Evolutionary conservation across 2,329 filamentous ascomycete species (phyloP).

Genomic region (Hypoxylon sp.): DNA sequence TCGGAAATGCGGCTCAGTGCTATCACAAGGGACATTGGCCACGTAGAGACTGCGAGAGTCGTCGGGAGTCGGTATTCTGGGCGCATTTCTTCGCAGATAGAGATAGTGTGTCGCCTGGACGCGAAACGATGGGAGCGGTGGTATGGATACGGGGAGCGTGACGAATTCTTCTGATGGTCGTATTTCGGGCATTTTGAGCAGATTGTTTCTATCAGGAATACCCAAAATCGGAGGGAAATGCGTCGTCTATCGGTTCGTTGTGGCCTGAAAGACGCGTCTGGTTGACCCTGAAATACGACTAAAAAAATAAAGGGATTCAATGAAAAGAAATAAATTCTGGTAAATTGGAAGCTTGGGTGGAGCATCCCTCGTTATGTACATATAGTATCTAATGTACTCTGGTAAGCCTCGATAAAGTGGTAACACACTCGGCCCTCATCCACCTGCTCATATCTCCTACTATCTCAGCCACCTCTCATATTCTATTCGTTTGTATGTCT

Average conservation of each 20-base stretch:
- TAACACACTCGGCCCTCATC: too few relatives aligned
- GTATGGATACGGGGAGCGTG: constrained; percentile 73
- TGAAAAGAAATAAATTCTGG: neutral
- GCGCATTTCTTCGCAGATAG: constrained; percentile 84
- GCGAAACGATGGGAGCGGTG: constrained; percentile 68
- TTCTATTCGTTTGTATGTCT: too few relatives aligned
- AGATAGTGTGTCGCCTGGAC: constrained; percentile 77
- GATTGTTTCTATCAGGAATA: neutral
- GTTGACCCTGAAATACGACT: neutral
- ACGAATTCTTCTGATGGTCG: constrained; percentile 68
- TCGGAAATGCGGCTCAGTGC: constrained; percentile 79
- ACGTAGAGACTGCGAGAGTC: constrained; percentile 85
- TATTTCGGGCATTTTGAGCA: constrained; percentile 47
- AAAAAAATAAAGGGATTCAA: constrained; percentile 9
- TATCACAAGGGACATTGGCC: constrained; percentile 88
- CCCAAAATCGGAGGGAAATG: neutral
- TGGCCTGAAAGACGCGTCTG: neutral
- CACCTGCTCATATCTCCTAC: too few relatives aligned
- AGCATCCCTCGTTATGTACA: too few relatives aligned
- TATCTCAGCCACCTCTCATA: too few relatives aligned
- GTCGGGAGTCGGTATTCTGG: constrained; percentile 76
- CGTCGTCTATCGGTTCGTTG: neutral
- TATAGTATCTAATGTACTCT: too few relatives aligned
- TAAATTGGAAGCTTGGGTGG: neutral
- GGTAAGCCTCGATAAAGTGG: too few relatives aligned